Percentiles rank a stretch among this genome's conserved stretches.
Conservation (phyloP, 2,329 filamentous ascomycete species). For the Aspergillus udagawae region DNA sequence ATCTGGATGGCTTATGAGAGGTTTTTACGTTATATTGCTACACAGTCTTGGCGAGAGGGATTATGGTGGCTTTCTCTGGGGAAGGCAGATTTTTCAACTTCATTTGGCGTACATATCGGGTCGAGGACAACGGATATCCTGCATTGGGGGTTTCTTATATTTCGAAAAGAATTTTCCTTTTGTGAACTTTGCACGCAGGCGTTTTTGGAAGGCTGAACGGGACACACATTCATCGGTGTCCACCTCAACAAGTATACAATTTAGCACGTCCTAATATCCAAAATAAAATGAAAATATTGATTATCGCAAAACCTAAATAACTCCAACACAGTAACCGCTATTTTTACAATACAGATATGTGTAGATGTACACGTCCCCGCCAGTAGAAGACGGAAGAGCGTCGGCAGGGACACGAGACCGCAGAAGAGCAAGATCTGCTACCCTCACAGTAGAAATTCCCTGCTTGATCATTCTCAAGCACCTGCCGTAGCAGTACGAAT, state of each 20-base stretch:
- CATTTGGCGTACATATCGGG: slow-evolving; percentile 12
- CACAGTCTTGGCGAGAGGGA: neutral
- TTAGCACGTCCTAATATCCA: neutral
- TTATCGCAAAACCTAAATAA: neutral
- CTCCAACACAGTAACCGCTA: neutral
- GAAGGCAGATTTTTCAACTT: neutral
- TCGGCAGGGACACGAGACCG: neutral
- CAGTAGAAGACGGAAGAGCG: neutral
- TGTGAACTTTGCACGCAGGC: slow-evolving; percentile 2
- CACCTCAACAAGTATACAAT: neutral
- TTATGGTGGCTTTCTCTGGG: neutral
- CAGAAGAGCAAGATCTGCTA: neutral
- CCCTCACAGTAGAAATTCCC: neutral
- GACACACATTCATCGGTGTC: neutral
- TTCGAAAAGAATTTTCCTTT: slow-evolving; percentile 12
- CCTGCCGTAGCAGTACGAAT: neutral
- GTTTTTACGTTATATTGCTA: neutral
- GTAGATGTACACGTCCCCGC: neutral
- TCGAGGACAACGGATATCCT: slow-evolving; percentile 11
- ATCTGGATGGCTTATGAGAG: neutral
- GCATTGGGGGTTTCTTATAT: slow-evolving; percentile 12
- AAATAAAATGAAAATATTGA: neutral
- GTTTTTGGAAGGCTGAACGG: slow-evolving; percentile 5
- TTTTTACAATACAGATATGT: neutral
- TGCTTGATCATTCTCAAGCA: neutral